Conservation (phyloP, 192 early-diverging fungal genomes). For the Coemansia sp. region DNA sequence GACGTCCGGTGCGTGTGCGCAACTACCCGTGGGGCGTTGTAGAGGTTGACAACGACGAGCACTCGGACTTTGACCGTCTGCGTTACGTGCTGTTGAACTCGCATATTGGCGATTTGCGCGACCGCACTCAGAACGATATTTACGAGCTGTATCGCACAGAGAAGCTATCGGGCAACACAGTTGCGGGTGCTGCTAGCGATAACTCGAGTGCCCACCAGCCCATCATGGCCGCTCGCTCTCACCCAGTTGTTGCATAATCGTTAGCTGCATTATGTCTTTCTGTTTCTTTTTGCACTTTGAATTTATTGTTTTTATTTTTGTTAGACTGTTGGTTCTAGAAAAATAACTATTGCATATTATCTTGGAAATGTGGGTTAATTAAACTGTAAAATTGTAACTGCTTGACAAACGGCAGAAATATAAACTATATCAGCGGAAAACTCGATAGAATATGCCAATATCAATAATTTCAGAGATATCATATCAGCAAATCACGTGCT, state of each 20-base stretch:
- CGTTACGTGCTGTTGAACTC: slow-evolving; percentile 92
- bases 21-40: slow-evolving; percentile 97
- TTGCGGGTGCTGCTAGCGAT: slow-evolving; percentile 3
- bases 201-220: background rate
- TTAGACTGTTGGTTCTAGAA: too few species aligned
- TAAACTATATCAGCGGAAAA: too few species aligned
- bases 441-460: too few species aligned
- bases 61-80: slow-evolving; percentile 95
- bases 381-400: too few species aligned
- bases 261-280: background rate
- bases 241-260: background rate
- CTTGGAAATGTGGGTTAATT: too few species aligned
- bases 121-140: slow-evolving; percentile 92
- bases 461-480: too few species aligned
- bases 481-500: background rate
- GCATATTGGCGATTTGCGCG: slow-evolving; percentile 96
- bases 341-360: too few species aligned
- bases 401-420: too few species aligned
- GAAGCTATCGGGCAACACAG: slow-evolving; percentile 64
- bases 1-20: slow-evolving; percentile 88
- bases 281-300: background rate
- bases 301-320: too few species aligned
- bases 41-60: slow-evolving; percentile 94
- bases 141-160: slow-evolving; percentile 96
- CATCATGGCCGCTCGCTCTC: background rate